These are phyloP conservation scores for Pichia sp. DNA, from an alignment of 1,139 yeast genomes.

Conservation along the genomic window DNA sequence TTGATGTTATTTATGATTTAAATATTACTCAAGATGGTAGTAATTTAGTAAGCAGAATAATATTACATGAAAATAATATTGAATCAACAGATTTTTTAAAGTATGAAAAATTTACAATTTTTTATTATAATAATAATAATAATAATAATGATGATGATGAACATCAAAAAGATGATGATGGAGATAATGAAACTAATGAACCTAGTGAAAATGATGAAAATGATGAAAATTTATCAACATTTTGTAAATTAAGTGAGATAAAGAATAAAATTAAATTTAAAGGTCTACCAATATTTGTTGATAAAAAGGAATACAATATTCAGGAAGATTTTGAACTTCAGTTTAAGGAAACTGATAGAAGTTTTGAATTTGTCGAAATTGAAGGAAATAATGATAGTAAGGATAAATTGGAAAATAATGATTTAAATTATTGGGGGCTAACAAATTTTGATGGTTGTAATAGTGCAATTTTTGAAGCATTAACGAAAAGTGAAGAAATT, in stretches of 20 bases:
- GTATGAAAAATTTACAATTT: slow-evolving; percentile 34
- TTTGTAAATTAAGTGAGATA: slow-evolving; percentile 1
- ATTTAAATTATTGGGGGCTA: slow-evolving; percentile 43
- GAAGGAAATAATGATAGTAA: background rate
- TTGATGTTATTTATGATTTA: slow-evolving; percentile 47
- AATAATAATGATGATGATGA: too few species aligned
- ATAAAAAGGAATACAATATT: slow-evolving; percentile 46
- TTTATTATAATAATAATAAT: background rate
- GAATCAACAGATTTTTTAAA: slow-evolving; percentile 44
- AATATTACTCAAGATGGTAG: slow-evolving; percentile 25
- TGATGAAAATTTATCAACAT: background rate
- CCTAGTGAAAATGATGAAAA: too few species aligned
- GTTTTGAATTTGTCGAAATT: slow-evolving; percentile 24
- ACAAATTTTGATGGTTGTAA: slow-evolving; percentile 42
- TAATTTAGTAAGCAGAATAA: slow-evolving; percentile 37
- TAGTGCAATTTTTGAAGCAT: slow-evolving; percentile 48
- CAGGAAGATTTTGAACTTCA: slow-evolving; percentile 19
- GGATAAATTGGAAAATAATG: slow-evolving; percentile 11
- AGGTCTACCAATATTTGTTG: slow-evolving; percentile 38
- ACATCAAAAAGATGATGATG: background rate
- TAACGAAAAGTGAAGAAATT: slow-evolving; percentile 34
- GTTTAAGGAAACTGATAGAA: slow-evolving; percentile 13
- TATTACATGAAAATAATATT: slow-evolving; percentile 46
- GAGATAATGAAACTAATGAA: background rate
- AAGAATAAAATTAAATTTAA: background rate